These are phyloP conservation scores for Trichoderma sp. DNA, from an alignment of 2,329 filamentous ascomycete species.

Conservation along the genomic window DNA sequence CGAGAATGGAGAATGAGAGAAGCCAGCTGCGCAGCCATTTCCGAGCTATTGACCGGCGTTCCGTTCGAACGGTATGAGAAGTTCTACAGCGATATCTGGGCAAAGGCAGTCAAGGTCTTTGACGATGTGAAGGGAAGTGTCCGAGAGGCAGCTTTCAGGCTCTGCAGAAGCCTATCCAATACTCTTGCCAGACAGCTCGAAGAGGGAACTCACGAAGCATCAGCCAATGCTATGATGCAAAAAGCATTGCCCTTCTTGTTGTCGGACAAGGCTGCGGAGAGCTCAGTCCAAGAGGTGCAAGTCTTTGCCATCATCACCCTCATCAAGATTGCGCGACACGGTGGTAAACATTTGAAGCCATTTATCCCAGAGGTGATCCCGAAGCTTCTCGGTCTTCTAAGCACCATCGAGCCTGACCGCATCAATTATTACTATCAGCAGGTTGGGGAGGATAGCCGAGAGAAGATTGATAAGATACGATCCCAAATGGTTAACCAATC, in stretches of 20 bases:
- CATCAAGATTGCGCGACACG: constrained; percentile 86
- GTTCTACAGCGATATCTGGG: constrained; percentile 84
- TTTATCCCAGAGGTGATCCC: constrained; percentile 83
- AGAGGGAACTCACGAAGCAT: constrained; percentile 68
- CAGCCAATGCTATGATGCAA: constrained; percentile 76
- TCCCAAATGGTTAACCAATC: constrained; percentile 80
- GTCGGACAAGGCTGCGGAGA: constrained; percentile 86
- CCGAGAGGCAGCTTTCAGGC: constrained; percentile 72
- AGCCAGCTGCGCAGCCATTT: constrained; percentile 87
- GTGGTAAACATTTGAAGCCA: constrained; percentile 73
- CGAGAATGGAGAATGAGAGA: constrained; percentile 93
- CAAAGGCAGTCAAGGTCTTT: constrained; percentile 81
- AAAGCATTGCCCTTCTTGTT: constrained; percentile 89
- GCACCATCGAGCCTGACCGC: constrained; percentile 82
- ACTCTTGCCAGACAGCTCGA: constrained; percentile 84
- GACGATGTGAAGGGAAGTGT: constrained; percentile 97
- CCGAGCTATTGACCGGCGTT: constrained; percentile 82
- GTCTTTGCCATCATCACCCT: constrained; percentile 80
- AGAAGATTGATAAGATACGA: constrained; percentile 86
- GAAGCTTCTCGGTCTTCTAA: constrained; percentile 77
- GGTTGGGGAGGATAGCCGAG: constrained; percentile 80
- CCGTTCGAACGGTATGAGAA: constrained; percentile 76
- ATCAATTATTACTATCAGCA: constrained; percentile 94
- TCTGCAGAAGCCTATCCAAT: constrained; percentile 83
- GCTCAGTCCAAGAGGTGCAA: constrained; percentile 83